Evolutionary conservation across 2,329 filamentous ascomycete species (phyloP).

Genomic region (Gliomastix tumulicola): DNA sequence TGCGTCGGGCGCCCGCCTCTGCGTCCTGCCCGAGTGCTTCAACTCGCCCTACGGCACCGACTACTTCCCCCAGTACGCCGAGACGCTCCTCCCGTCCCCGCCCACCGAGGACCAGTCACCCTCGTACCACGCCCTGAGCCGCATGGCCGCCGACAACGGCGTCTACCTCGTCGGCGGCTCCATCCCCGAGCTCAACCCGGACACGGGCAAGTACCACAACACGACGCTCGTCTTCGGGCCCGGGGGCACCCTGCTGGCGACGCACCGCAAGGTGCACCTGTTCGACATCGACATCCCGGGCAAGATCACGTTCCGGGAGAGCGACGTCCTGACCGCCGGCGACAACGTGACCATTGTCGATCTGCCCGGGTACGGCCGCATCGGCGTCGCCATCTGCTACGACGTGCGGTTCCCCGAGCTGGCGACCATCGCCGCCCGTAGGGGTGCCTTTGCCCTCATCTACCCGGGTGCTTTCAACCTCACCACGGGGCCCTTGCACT

Average conservation of each 20-base stretch:
- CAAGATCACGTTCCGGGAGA: constrained; percentile 86
- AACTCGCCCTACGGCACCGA: constrained; percentile 86
- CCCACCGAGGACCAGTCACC: constrained; percentile 65
- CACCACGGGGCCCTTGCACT: constrained; percentile 88
- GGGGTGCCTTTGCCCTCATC: constrained; percentile 78
- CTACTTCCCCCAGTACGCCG: constrained; percentile 88
- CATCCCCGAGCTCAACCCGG: constrained; percentile 70
- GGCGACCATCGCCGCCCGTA: constrained; percentile 78
- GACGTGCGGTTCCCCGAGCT: constrained; percentile 95
- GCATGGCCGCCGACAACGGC: constrained; percentile 70
- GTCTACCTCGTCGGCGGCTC: constrained; percentile 79
- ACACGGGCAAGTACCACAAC: constrained; percentile 71
- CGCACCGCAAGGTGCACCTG: constrained; percentile 88
- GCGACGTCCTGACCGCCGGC: constrained; percentile 79
- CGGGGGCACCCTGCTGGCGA: constrained; percentile 70
- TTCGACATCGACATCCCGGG: constrained; percentile 98
- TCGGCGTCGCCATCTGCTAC: constrained; percentile 93
- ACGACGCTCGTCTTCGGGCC: constrained; percentile 81
- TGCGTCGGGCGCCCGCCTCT: constrained; percentile 67
- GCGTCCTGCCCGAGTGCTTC: constrained; percentile 97
- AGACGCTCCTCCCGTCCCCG: constrained; percentile 73
- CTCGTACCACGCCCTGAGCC: constrained; percentile 76
- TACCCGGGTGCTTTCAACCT: constrained; percentile 98
- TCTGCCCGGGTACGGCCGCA: constrained; percentile 78
- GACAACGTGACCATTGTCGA: constrained; percentile 81